Conservation (phyloP, 2,329 filamentous ascomycete species). For the Plectosphaerella plurivora region DNA sequence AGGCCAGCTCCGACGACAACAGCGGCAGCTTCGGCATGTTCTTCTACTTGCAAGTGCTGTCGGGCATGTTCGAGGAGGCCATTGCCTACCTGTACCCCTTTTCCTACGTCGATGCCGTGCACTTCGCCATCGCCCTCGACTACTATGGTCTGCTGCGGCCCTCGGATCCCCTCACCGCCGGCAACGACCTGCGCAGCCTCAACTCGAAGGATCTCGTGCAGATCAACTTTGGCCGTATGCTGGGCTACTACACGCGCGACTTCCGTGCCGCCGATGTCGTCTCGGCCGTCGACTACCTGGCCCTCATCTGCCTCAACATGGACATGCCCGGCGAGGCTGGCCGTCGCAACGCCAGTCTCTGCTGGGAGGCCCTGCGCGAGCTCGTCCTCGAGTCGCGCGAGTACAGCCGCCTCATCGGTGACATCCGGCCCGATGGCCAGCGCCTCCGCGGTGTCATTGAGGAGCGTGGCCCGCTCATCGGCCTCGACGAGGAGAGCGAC, state of each 20-base stretch:
- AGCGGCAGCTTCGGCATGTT: constrained; percentile 81
- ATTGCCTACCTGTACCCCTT: constrained; percentile 88
- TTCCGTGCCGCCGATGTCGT: constrained; percentile 89
- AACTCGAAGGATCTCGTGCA: constrained; percentile 70
- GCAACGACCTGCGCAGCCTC: constrained; percentile 64
- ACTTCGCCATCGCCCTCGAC: constrained; percentile 85
- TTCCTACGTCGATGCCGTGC: constrained; percentile 88
- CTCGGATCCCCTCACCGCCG: constrained; percentile 70
- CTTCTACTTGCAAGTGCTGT: constrained; percentile 87
- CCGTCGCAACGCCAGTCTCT: constrained; percentile 72
- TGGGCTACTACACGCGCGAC: constrained; percentile 93
- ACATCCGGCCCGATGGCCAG: constrained; percentile 80
- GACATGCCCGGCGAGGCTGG: constrained; percentile 73
- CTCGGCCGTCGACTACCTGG: constrained; percentile 89
- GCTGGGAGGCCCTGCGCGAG: constrained; percentile 88
- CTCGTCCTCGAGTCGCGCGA: constrained; percentile 95
- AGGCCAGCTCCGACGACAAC: constrained; percentile 70
- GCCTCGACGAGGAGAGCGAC: constrained; percentile 71
- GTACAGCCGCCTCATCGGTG: constrained; percentile 89
- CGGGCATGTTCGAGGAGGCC: constrained; percentile 91
- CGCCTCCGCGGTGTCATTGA: constrained; percentile 86
- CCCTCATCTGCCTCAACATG: constrained; percentile 84
- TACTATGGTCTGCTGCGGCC: constrained; percentile 89
- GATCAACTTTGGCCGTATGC: constrained; percentile 89
- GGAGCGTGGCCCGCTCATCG: constrained; percentile 76